Conservation (phyloP, 75 land plant species). For the Picea sitchensis region DNA sequence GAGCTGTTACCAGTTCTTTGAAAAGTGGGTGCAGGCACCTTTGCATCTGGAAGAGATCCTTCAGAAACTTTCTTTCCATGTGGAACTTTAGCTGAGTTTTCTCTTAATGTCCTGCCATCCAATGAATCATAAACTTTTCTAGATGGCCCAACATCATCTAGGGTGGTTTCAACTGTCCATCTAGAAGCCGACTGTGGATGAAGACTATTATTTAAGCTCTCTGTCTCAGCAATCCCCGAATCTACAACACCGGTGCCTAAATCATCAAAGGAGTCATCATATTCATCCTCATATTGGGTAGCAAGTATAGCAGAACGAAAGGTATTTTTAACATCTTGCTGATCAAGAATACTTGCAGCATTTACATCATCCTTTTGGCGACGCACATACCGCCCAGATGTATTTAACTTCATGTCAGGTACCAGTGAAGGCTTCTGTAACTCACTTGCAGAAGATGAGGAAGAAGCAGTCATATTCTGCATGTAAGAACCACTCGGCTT, state of each 20-base stretch:
- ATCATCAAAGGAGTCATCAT: conserved; percentile 99
- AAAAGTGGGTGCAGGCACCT: background rate
- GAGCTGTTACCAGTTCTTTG: conserved; percentile 9
- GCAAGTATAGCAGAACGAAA: conserved; percentile 51
- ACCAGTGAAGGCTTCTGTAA: background rate
- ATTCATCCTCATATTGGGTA: conserved; percentile 90
- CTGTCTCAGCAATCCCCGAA: conserved; percentile 64
- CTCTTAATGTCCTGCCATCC: conserved; percentile 5
- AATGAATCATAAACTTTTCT: background rate
- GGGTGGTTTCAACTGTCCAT: conserved; percentile 2
- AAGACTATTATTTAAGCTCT: conserved; percentile 33
- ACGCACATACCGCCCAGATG: conserved; percentile 64
- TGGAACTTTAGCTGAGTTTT: conserved; percentile 3
- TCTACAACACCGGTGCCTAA: conserved; percentile 60
- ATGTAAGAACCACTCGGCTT: background rate
- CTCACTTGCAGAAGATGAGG: conserved; percentile 23
- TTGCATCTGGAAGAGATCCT: background rate
- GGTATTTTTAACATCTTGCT: conserved; percentile 35
- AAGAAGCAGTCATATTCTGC: conserved; percentile 17
- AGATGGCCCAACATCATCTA: background rate
- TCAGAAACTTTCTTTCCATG: conserved; percentile 31
- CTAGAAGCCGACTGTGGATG: conserved; percentile 17
- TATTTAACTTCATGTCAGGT: background rate
- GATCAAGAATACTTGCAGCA: conserved; percentile 36
- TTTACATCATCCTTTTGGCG: conserved; percentile 44